These are phyloP conservation scores for Artomyces pyxidatus DNA, from an alignment of 768 basidiomycete species.

Conservation along the genomic window DNA sequence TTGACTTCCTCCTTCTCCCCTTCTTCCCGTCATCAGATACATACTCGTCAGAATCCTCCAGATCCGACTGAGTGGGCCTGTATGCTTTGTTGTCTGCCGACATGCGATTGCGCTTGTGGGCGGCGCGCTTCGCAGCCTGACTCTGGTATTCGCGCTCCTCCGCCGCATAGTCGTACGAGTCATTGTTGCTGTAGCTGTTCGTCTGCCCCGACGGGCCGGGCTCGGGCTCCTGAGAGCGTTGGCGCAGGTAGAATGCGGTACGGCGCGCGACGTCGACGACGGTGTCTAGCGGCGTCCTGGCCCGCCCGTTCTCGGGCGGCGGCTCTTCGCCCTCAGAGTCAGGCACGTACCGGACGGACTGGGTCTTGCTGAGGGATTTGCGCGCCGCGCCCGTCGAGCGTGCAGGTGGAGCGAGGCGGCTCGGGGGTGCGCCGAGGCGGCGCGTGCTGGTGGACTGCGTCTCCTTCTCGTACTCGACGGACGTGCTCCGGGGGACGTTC, in stretches of 20 bases:
- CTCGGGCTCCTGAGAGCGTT: slow-evolving; percentile 51
- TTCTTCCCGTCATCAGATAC: slow-evolving; percentile 43
- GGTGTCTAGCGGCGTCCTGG: slow-evolving; percentile 61
- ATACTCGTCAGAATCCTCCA: slow-evolving; percentile 57
- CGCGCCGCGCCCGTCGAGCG: slow-evolving; percentile 23
- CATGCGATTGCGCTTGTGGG: slow-evolving; percentile 51
- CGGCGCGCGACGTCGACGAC: slow-evolving; percentile 49
- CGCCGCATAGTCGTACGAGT: slow-evolving; percentile 63
- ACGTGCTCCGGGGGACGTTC: slow-evolving; percentile 61
- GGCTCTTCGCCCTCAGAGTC: slow-evolving; percentile 56
- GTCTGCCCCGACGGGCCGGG: slow-evolving; percentile 14
- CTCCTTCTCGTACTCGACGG: slow-evolving; percentile 72
- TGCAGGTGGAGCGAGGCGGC: slow-evolving; percentile 27
- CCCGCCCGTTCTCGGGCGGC: slow-evolving; percentile 34
- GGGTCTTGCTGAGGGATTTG: slow-evolving; percentile 43
- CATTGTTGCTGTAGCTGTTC: slow-evolving; percentile 22
- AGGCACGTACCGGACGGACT: slow-evolving; percentile 51
- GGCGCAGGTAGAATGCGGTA: slow-evolving; percentile 59
- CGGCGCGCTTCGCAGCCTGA: slow-evolving; percentile 20
- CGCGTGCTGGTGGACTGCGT: slow-evolving; percentile 45
- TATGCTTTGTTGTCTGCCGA: slow-evolving; percentile 80
- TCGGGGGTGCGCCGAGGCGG: slow-evolving; percentile 53
- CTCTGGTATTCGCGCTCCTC: slow-evolving; percentile 61
- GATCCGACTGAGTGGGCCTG: slow-evolving; percentile 54
- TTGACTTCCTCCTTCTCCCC: slow-evolving; percentile 41